Evolutionary conservation across 768 basidiomycete species (phyloP), one percentile per base, ranked within the genome.

Genomic region (Auricularia cornea): DNA sequence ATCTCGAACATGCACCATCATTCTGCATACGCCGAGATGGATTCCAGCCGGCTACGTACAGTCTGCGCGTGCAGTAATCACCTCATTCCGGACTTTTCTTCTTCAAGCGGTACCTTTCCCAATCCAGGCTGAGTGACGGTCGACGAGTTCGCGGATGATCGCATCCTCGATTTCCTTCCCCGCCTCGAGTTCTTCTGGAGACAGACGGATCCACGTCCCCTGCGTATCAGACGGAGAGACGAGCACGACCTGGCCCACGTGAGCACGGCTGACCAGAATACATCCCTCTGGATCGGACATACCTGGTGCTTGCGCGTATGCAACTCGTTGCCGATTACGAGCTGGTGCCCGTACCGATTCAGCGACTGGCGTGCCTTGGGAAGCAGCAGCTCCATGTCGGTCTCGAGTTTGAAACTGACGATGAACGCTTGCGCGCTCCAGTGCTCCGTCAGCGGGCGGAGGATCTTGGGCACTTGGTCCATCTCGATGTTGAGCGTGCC

Each of bases 361-460:
- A 98, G 83, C 1, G 97, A 92, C 10, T 81, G 83, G 18, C 86
- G 83, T 0, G 95, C 88, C 79, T 99, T 99, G 32, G 97, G 96
- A 63, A 98, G 82, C 26, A 99, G 81, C 12, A 99, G 79, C 1
- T 77, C 56, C 26, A 77, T 80, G 68, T 99, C 96, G 5, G 97
- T 99, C 80, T 99, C 96, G 59, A 99, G 86, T 95, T 99, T 99
- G 84, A 99, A 99, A 0, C 94, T 96, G 44, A 99, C 92, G 41
- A 98, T 88, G 72, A 87, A 98, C 0, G 93, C 95, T 54, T 90
- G 85, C 6, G 81, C 85, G 1, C 86, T 89, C 96, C 97, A 99
- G 72, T 98, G 93, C 54, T 89, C 86, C 6, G 98, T 94, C 77
- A 99, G 79, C 0, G 94, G 90, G 73, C 92, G 90, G 56, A 99